These are phyloP conservation scores for Calonectria henricotiae DNA, from an alignment of 2,329 filamentous ascomycete species.

Conservation along the genomic window DNA sequence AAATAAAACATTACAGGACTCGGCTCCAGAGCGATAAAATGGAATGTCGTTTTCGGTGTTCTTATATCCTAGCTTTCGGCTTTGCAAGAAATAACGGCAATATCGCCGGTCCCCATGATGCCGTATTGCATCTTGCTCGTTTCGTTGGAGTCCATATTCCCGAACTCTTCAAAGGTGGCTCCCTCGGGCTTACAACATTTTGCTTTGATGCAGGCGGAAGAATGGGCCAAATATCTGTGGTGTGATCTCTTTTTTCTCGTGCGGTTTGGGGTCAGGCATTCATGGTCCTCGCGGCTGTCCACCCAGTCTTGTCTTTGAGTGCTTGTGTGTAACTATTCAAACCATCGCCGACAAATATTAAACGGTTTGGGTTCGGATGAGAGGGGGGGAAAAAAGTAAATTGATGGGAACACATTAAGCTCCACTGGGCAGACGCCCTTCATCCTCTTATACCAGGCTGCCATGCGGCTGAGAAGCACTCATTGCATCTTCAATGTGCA, in stretches of 20 bases:
- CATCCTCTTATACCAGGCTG: constrained; percentile 3
- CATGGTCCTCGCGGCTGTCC: not conserved
- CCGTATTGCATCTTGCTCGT: not conserved
- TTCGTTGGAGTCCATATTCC: not conserved
- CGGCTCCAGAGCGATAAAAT: not conserved
- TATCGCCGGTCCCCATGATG: not conserved
- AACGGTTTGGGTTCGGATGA: not conserved
- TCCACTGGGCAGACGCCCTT: not conserved
- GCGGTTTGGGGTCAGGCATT: not conserved
- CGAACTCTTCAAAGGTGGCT: not conserved
- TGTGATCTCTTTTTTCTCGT: not conserved
- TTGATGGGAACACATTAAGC: not conserved
- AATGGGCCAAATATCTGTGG: not conserved
- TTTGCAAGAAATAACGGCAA: not conserved
- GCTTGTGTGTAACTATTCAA: not conserved
- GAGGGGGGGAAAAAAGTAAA: not conserved
- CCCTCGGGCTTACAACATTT: not conserved
- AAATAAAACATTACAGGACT: not conserved
- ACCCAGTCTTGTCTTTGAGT: not conserved
- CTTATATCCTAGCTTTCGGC: not conserved
- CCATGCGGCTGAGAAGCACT: not conserved
- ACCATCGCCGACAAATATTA: not conserved
- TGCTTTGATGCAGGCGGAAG: not conserved
- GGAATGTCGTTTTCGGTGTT: not conserved
- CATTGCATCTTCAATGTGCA: not conserved